Evolutionary conservation across 2,329 filamentous ascomycete genomes (phyloP).

Genomic region (Paecilomyces niveus): DNA sequence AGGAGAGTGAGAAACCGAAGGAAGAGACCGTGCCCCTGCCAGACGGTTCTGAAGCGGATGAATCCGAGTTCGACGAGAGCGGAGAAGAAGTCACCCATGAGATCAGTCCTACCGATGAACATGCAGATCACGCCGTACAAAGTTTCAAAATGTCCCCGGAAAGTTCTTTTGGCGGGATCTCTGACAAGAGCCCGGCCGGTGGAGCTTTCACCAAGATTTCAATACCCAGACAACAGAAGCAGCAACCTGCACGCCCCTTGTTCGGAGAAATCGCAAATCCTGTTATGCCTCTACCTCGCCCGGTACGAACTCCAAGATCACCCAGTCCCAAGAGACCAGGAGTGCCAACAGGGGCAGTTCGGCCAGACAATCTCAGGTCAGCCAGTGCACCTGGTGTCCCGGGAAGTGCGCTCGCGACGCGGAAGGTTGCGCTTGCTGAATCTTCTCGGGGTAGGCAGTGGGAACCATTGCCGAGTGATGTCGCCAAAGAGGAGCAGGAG

Average conservation of each 20-base stretch:
- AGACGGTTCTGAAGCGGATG: conserved; percentile 26
- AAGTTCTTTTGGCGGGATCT: conserved; percentile 36
- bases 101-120: conserved; percentile 21
- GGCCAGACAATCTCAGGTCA: conserved; percentile 27
- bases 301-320: conserved; percentile 33
- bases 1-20: conserved; percentile 9
- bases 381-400: conserved; percentile 33
- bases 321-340: conserved; percentile 39
- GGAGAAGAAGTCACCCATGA: conserved; percentile 41
- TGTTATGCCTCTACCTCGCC: conserved; percentile 29
- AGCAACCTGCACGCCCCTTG: conserved; percentile 23
- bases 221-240: conserved; percentile 19
- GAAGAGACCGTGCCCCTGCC: conserved; percentile 24
- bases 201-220: conserved; percentile 34
- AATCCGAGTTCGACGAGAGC: conserved; percentile 40
- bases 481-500: conserved; percentile 19
- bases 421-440: conserved; percentile 32
- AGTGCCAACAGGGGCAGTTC: conserved; percentile 19
- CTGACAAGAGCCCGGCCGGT: conserved; percentile 29
- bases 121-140: conserved; percentile 19
- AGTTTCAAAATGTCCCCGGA: conserved; percentile 36
- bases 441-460: conserved; percentile 22
- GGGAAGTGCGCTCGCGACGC: conserved; percentile 30
- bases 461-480: conserved; percentile 14
- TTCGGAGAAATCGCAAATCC: conserved; percentile 41